A percentile compares a stretch with the other conserved stretches of the same genome.
These are phyloP conservation scores for Dothideomycetes sp. DNA, from an alignment of 2,329 filamentous ascomycete species.

Conservation along the genomic window DNA sequence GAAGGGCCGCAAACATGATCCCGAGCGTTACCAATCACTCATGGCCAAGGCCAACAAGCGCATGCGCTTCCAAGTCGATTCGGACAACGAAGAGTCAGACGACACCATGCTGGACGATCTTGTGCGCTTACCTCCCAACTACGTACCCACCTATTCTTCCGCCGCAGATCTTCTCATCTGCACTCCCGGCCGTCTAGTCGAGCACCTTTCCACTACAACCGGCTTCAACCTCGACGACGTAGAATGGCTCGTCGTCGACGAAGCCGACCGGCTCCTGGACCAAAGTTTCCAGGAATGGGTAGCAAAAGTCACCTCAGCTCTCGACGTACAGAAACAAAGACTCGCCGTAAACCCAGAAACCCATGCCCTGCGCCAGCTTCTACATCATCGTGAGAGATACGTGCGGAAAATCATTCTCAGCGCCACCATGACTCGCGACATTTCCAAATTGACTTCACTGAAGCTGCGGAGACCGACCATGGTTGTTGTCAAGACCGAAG, in stretches of 20 bases:
- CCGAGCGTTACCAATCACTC: conserved; percentile 44
- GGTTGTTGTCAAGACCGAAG: conserved; percentile 55
- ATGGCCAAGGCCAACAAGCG: conserved; percentile 31
- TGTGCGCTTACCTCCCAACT: conserved; percentile 42
- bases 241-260: conserved; percentile 84
- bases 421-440: conserved; percentile 82
- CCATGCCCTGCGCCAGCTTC: conserved; percentile 20
- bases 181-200: conserved; percentile 83
- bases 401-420: conserved; percentile 79
- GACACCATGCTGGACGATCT: conserved; percentile 28
- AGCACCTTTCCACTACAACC: conserved; percentile 75
- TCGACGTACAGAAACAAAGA: conserved; percentile 45
- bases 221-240: conserved; percentile 72
- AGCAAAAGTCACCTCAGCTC: conserved; percentile 52
- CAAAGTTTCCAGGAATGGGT: conserved; percentile 93
- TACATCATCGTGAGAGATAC: conserved; percentile 25
- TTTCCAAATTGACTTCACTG: conserved; percentile 68
- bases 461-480: conserved; percentile 65
- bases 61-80: conserved; percentile 25
- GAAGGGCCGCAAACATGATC: conserved; percentile 53
- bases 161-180: conserved; percentile 83
- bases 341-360: conserved; percentile 23
- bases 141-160: conserved; percentile 57
- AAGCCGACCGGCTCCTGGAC: conserved; percentile 83
- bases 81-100: conserved; percentile 25